phyloP scores from a whole-genome alignment of 257 asterid species.

The Eustoma russellianum region DNA sequence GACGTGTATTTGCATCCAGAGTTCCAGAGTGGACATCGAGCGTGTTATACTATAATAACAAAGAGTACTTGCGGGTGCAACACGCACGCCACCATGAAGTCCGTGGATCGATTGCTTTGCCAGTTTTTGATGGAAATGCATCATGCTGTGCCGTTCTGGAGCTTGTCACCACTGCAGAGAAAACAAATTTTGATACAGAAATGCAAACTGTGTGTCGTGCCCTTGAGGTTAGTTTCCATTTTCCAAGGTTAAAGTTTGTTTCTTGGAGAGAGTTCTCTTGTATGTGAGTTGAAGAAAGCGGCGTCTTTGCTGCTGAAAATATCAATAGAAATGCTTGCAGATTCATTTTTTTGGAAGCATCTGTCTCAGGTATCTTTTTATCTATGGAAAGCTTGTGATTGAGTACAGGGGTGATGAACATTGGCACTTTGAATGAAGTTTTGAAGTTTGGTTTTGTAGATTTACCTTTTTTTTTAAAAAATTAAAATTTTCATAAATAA shows the following conservation, averaged over 20 bases:
- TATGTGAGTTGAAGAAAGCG: no score
- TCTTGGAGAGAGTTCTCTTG: no score
- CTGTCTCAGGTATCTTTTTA: no score
- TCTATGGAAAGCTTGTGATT: no score
- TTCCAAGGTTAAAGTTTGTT: neutral
- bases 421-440: no score
- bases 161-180: slow-evolving; percentile 58
- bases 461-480: no score
- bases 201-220: slow-evolving; percentile 54
- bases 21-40: slow-evolving; percentile 95
- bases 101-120: slow-evolving; percentile 85
- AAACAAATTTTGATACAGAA: slow-evolving; percentile 59
- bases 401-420: no score
- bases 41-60: slow-evolving; percentile 53
- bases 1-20: slow-evolving; percentile 75
- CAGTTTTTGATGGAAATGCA: slow-evolving; percentile 56
- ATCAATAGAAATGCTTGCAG: no score
- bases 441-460: no score
- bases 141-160: slow-evolving; percentile 82
- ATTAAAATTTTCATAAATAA: no score
- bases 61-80: slow-evolving; percentile 62
- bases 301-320: no score
- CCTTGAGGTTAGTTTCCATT: slow-evolving; percentile 48
- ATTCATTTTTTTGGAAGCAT: no score
- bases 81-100: slow-evolving; percentile 67